phyloP scores from a whole-genome alignment of 768 basidiomycete genomes.

The Boletus fagicola region DNA sequence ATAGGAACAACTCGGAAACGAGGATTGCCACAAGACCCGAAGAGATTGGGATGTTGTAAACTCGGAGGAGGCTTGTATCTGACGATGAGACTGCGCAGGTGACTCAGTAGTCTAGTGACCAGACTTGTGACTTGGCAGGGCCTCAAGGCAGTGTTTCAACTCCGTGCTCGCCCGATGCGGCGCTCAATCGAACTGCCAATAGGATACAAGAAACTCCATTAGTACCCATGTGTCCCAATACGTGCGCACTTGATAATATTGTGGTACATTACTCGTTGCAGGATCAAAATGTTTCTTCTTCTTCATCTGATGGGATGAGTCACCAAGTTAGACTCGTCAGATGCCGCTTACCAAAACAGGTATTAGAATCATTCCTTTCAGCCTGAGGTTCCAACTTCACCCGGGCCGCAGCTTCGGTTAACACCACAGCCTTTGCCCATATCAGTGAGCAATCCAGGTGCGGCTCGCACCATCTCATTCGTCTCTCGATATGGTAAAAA shows the following conservation, averaged over 20 bases:
- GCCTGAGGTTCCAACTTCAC: too few species aligned
- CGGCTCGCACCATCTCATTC: too few species aligned
- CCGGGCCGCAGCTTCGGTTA: too few species aligned
- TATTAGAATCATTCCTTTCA: background rate
- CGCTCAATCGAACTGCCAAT: background rate
- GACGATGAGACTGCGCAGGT: background rate
- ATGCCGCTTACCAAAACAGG: background rate
- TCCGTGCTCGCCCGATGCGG: conserved; percentile 11
- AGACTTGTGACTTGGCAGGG: too few species aligned
- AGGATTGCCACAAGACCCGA: background rate
- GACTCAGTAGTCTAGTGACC: too few species aligned
- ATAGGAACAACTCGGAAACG: conserved; percentile 20
- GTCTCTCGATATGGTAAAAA: background rate
- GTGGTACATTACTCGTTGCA: background rate
- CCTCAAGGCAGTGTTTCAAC: background rate
- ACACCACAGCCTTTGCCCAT: too few species aligned
- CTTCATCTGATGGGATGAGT: too few species aligned
- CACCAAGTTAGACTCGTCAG: background rate
- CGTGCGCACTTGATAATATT: background rate
- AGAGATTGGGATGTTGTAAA: background rate
- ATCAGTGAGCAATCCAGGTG: too few species aligned
- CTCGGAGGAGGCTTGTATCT: background rate
- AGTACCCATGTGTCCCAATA: background rate
- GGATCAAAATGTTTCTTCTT: background rate
- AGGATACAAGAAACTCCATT: background rate